phyloP scores from a whole-genome alignment of 805 yeast genomes.

The Hanseniaspora nectarophila region DNA sequence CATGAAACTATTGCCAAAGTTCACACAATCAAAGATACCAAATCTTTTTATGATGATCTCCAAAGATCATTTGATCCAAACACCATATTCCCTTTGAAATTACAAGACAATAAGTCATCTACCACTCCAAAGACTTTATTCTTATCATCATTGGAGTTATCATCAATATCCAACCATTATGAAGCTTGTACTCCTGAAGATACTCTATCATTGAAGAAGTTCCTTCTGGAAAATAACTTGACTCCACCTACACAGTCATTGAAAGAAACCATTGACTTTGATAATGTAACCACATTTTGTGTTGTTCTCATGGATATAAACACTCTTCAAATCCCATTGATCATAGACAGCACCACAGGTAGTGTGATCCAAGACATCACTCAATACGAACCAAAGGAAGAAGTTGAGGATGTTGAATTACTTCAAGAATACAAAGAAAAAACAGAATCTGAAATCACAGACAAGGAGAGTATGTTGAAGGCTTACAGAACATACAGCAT shows the following conservation, averaged over 20 bases:
- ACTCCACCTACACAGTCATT: background rate
- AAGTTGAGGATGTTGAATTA: background rate
- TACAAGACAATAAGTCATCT: background rate
- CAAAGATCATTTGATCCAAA: background rate
- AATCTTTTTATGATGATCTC: background rate
- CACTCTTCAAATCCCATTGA: background rate
- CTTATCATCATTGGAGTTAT: background rate
- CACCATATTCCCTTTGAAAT: background rate
- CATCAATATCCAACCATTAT: background rate
- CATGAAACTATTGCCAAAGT: background rate
- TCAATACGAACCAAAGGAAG: background rate
- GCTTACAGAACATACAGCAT: background rate
- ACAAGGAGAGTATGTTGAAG: background rate
- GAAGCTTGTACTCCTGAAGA: conserved; percentile 4
- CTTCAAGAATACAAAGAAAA: background rate
- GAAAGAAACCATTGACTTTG: background rate
- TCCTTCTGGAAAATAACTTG: background rate
- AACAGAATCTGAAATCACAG: background rate
- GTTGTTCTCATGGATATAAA: background rate
- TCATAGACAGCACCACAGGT: background rate
- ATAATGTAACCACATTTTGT: background rate
- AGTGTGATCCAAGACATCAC: background rate
- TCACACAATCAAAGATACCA: background rate
- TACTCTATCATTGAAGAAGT: background rate
- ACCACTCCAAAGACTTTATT: background rate